Evolutionary conservation across 495 filamentous ascomycete species (phyloP).

Genomic region (Opeltia flavorubescens): DNA sequence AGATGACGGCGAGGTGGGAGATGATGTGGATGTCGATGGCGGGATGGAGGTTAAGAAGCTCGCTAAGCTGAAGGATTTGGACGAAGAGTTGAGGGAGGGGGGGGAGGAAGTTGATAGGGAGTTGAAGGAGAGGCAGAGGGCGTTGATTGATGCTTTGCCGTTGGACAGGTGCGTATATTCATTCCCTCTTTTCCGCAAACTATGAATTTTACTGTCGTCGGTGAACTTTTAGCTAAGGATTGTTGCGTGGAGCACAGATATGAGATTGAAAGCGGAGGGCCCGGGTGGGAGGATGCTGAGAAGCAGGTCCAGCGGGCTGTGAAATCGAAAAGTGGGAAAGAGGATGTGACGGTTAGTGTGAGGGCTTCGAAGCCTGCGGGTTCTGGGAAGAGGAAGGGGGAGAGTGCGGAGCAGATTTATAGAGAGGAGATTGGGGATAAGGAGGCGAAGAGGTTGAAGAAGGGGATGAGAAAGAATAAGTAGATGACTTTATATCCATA

Average conservation of each 20-base stretch:
- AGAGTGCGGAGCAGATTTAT: conserved; percentile 14
- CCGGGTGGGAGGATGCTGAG: conserved; percentile 74
- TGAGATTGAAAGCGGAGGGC: conserved; percentile 55
- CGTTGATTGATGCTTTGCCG: conserved; percentile 58
- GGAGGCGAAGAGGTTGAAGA: conserved; percentile 5
- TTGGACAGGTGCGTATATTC: conserved; percentile 25
- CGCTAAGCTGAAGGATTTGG: conserved; percentile 54
- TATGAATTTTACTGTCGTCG: conserved; percentile 14
- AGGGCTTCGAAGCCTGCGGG: conserved; percentile 25
- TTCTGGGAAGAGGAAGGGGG: conserved; percentile 24
- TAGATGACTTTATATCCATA: neutral
- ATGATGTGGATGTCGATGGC: conserved; percentile 26
- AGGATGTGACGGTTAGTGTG: conserved; percentile 12
- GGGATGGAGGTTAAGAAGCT: conserved; percentile 14
- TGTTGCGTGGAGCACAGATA: neutral
- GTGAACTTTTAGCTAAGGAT: neutral
- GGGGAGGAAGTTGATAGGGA: conserved; percentile 58
- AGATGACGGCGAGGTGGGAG: conserved; percentile 48
- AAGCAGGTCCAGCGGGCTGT: conserved; percentile 43
- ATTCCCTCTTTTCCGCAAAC: conserved; percentile 4
- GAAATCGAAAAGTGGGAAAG: conserved; percentile 15
- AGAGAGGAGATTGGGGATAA: conserved; percentile 14
- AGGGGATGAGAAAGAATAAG: conserved; percentile 24
- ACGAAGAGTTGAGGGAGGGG: conserved; percentile 79
- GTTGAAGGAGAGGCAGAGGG: conserved; percentile 63